Evolutionary conservation across 2,329 filamentous ascomycete species (phyloP), one percentile per base, ranked within the genome.

Genomic region (Aspergillus niger): DNA sequence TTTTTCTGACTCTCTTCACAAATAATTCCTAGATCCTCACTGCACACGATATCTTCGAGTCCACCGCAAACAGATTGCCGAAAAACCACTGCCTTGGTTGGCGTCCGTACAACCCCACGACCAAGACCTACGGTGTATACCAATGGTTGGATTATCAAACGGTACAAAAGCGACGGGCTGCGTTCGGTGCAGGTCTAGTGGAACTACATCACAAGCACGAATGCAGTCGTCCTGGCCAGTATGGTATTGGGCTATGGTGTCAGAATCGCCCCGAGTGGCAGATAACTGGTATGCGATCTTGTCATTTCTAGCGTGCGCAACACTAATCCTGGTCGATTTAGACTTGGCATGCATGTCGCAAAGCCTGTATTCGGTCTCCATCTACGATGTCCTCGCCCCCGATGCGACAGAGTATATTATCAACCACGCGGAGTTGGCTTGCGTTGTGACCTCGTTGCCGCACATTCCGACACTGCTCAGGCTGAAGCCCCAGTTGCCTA

Each of bases 401-500:
- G 91, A 97, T 67, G 87, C 93, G 2, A 93, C 91, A 59, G 92
- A 98, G 79, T 98, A 91, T 80, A 97, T 99, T 77, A 90, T 98
- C 80, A 96, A 96, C 77, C 94, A 98, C 75, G 87, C 92, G 57
- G 84, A 88, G 63, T 81, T 98, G 59, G 77, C 83, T 60, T 91
- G 88, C 70, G 86, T 98, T 41, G 87, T 90, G 64, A 89, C 91
- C 60, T 92, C 91, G 28, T 81, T 97, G 49, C 86, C 87, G 47
- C 93, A 97, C 72, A 88, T 97, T 56, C 88, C 92, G 1, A 86
- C 87, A 15, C 84, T 97, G 57, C 82, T 97, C 63, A 93, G 92
- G 81, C 81, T 97, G 67, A 87, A 87, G 67, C 82, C 90, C n/a
- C 85, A 89, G 55, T 80, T 94, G 61, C 93, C 94, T 0, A 83